These are phyloP conservation scores for Cryptococcus wingfieldii DNA, from an alignment of 1,284 basidiomycete genomes.

Conservation along the genomic window DNA sequence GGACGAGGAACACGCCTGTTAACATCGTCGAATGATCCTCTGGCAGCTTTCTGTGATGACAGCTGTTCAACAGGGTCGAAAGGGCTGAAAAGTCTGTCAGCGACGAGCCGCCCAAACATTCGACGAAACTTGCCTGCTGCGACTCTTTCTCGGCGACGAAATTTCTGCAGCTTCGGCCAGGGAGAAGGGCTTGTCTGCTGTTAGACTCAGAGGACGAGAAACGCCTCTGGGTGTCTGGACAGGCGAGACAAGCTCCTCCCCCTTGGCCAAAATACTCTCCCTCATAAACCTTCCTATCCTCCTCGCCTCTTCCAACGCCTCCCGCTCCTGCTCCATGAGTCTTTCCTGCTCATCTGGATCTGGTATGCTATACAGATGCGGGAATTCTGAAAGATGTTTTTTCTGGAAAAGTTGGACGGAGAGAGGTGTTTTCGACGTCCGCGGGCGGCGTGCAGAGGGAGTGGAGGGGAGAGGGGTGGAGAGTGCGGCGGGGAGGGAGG, in stretches of 20 bases:
- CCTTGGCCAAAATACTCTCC: slow-evolving; percentile 8
- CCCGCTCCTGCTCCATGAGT: slow-evolving; percentile 10
- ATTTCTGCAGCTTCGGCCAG: too few species aligned
- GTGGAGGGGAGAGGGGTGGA: neutral
- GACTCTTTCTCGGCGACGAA: too few species aligned
- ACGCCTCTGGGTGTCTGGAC: neutral
- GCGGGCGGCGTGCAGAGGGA: neutral
- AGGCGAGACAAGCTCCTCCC: neutral
- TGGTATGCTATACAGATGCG: slow-evolving; percentile 12
- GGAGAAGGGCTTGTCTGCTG: neutral
- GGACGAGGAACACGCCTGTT: too few species aligned
- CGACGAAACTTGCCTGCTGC: too few species aligned
- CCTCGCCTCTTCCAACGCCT: slow-evolving; percentile 22
- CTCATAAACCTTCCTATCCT: slow-evolving; percentile 19
- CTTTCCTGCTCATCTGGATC: slow-evolving; percentile 5
- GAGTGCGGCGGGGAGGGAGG: neutral
- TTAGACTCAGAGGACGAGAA: neutral
- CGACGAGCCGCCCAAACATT: neutral
- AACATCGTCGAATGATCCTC: too few species aligned
- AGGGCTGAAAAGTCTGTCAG: too few species aligned
- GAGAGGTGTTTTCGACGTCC: neutral
- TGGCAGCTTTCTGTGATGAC: too few species aligned
- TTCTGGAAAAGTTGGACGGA: slow-evolving; percentile 16
- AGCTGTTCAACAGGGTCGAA: too few species aligned
- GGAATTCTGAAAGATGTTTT: slow-evolving; percentile 15